These are phyloP conservation scores for Fusarium brevicatenulatum DNA, from an alignment of 2,329 filamentous ascomycete species.

Conservation along the genomic window DNA sequence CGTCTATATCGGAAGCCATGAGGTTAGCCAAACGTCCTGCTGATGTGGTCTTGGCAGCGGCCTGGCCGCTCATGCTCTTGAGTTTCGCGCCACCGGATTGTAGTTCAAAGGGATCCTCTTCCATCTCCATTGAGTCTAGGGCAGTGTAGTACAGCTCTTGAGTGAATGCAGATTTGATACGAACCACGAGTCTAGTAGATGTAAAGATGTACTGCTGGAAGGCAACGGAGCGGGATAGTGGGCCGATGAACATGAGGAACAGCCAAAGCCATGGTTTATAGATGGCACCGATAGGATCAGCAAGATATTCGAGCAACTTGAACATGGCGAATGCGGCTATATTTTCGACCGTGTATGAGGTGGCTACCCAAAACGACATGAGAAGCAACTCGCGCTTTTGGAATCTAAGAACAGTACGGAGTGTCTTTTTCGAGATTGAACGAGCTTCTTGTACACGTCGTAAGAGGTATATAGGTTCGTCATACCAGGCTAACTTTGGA, in stretches of 20 bases:
- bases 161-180: conserved; percentile 65
- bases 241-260: conserved; percentile 62
- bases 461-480: conserved; percentile 62
- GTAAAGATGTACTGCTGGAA: conserved; percentile 69
- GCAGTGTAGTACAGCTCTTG: conserved; percentile 68
- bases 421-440: conserved; percentile 54
- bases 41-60: conserved; percentile 52
- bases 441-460: conserved; percentile 57
- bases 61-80: conserved; percentile 43
- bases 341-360: conserved; percentile 57
- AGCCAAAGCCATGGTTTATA: conserved; percentile 65
- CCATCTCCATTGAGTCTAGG: conserved; percentile 65
- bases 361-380: conserved; percentile 57
- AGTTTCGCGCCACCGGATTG: conserved; percentile 39
- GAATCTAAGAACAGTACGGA: conserved; percentile 58
- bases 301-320: conserved; percentile 62
- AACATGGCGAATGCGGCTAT: conserved; percentile 65
- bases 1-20: conserved; percentile 68
- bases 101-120: conserved; percentile 61
- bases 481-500: conserved; percentile 64
- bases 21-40: conserved; percentile 64
- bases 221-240: conserved; percentile 57
- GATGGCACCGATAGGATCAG: conserved; percentile 55
- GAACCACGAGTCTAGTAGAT: conserved; percentile 65
- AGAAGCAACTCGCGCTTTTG: conserved; percentile 54